phyloP scores from a whole-genome alignment of 768 basidiomycete genomes.

The Chalciporus sphaerocephalus region DNA sequence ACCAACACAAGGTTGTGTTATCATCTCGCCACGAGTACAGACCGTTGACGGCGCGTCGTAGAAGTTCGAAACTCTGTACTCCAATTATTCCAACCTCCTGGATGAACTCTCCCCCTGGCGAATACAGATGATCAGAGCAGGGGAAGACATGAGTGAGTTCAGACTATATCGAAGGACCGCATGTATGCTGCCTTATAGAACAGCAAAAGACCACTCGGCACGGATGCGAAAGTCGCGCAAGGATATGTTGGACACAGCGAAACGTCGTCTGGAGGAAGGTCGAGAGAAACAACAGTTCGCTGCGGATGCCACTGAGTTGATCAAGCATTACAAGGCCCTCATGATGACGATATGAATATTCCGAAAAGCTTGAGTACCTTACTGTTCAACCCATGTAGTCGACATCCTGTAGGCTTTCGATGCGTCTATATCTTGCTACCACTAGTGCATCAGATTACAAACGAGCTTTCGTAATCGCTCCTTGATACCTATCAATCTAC shows the following conservation, averaged over 20 bases:
- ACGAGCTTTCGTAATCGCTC: background rate
- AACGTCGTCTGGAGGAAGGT: conserved; percentile 33
- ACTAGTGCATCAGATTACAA: background rate
- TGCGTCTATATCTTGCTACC: background rate
- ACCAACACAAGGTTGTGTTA: conserved; percentile 16
- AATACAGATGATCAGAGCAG: conserved; percentile 27
- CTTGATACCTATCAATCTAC: conserved; percentile 15
- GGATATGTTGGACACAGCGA: conserved; percentile 31
- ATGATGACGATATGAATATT: conserved; percentile 22
- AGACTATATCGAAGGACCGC: background rate
- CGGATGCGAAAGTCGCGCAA: conserved; percentile 34
- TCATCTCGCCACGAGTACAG: background rate
- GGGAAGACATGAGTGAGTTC: conserved; percentile 33
- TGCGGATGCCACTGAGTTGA: conserved; percentile 35
- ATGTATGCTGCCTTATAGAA: conserved; percentile 5
- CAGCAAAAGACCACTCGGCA: conserved; percentile 31
- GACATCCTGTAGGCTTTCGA: background rate
- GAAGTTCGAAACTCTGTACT: conserved; percentile 22
- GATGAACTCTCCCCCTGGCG: conserved; percentile 33
- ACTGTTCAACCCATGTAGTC: conserved; percentile 1
- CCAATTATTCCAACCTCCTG: conserved; percentile 22
- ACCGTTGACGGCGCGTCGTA: conserved; percentile 17
- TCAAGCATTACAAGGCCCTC: conserved; percentile 41
- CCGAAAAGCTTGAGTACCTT: conserved; percentile 6
- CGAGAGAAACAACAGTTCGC: conserved; percentile 40